Evolutionary conservation across 306 rosid genomes (phyloP), one percentile per base, ranked within the genome.

Genomic region (Rosa persica): DNA sequence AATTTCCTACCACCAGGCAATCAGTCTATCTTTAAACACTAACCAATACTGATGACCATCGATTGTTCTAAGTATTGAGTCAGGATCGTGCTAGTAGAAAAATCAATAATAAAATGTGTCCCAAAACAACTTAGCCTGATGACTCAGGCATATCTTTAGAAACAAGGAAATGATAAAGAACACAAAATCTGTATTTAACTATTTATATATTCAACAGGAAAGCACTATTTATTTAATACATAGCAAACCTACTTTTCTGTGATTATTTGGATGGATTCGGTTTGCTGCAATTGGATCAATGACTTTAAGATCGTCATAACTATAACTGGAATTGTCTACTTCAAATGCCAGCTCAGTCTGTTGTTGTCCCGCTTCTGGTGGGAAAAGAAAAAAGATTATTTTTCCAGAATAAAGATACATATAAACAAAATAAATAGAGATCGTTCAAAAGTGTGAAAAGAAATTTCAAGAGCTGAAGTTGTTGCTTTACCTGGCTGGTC

Each of bases 271-370:
- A 84, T 94, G 98, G 81, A 92, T 84, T 85, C 98, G 88, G 82
- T 89, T 90, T 22, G 98, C 97, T 9, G 97, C 93, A 76, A 88
- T 86, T 44, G 97, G 98, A 79, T 94, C 98, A 62, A 94, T 89
- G 77, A 78, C 84, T 75, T 86, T 89, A 74, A 94, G 98, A 80
- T 81, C 73, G 17, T 86, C 88, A 75, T 90, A 90, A 81, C 82
- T 72, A 80, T 78, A 55, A 65, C 49, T 79, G 72, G 84, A 87
- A 66, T 54, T 20, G 46, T 80, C 88, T 23, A 74, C 67, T 83
- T 80, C 91, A 75, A 49, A 74, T 67, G 79, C 81, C 67, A 74
- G 72, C 30, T 73, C 68, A 73, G 58, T 1, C 62, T 69, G 86
- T 74, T 67, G 75, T 49, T 19, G 77, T 19, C 67, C 83, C 46